A percentile compares a stretch with the other conserved stretches of the same genome.
Evolutionary conservation across 768 basidiomycete genomes (phyloP).

Genomic region (Amanita rubescens): DNA sequence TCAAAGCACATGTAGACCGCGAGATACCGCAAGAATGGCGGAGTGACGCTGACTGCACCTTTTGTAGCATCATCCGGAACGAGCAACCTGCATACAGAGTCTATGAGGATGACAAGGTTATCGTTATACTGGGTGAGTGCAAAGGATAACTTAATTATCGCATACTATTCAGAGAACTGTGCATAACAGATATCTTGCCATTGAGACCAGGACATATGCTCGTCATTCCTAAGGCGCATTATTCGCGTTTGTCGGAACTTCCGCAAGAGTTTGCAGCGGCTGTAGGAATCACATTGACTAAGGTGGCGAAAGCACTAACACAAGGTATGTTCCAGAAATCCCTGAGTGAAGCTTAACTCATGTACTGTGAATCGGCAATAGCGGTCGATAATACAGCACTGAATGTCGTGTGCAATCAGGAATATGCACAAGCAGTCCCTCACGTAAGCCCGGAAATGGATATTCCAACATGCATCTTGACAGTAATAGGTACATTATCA

Average conservation of each 20-base stretch:
- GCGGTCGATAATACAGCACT: conserved; percentile 59
- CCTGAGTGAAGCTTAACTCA: no score
- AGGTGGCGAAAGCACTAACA: conserved; percentile 55
- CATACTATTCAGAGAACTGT: not conserved
- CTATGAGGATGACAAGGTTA: conserved; percentile 54
- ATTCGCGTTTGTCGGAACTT: conserved; percentile 56
- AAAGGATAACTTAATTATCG: not conserved
- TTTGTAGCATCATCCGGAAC: conserved; percentile 56
- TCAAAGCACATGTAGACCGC: conserved; percentile 50
- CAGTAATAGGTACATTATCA: conserved; percentile 66
- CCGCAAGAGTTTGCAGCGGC: conserved; percentile 52
- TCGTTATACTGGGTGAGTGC: conserved; percentile 54
- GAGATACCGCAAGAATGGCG: conserved; percentile 41
- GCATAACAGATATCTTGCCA: conserved; percentile 53
- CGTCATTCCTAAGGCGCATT: conserved; percentile 62
- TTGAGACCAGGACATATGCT: conserved; percentile 61
- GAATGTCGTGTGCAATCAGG: conserved; percentile 76
- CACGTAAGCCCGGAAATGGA: conserved; percentile 35
- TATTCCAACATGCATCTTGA: not conserved
- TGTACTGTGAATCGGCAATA: conserved; percentile 15
- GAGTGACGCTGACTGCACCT: conserved; percentile 43
- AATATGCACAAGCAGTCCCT: conserved; percentile 75
- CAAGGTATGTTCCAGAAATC: conserved; percentile 34
- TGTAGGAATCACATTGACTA: conserved; percentile 50
- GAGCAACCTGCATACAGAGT: conserved; percentile 41